Evolutionary conservation across 2,329 filamentous ascomycete species (phyloP).

Genomic region (Cladosporium sp.): DNA sequence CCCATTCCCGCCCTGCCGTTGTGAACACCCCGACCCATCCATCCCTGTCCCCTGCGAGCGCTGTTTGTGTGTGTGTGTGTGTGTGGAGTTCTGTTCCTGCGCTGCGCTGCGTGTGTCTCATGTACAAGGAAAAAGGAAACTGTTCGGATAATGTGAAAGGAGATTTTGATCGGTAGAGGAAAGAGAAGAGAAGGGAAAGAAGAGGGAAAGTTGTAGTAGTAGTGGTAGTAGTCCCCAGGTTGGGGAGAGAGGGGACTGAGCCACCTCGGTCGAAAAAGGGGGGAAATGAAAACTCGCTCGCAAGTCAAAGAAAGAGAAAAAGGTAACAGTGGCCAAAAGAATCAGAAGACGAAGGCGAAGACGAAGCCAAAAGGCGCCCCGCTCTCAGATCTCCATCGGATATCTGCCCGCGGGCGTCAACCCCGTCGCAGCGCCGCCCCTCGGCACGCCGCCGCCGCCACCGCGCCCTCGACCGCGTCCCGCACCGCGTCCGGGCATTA

Average conservation of each 20-base stretch:
- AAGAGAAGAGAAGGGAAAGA: background rate
- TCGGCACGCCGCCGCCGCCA: constrained; percentile 26
- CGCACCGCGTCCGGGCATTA: constrained; percentile 24
- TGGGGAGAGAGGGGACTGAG: background rate
- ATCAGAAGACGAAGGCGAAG: background rate
- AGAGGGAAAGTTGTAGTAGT: too few relatives aligned
- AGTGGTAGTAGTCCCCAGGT: too few relatives aligned
- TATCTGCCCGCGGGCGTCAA: constrained; percentile 28
- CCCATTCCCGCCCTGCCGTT: too few relatives aligned
- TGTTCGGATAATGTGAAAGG: background rate
- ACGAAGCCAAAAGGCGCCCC: background rate
- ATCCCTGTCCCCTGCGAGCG: too few relatives aligned
- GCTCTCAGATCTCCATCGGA: constrained; percentile 21
- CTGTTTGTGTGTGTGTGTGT: too few relatives aligned
- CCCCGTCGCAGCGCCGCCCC: constrained; percentile 23
- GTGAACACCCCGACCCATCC: too few relatives aligned
- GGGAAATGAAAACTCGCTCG: constrained; percentile 4
- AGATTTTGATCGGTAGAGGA: background rate
- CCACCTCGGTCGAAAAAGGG: background rate
- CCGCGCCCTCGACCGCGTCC: constrained; percentile 18
- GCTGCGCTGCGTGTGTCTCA: background rate
- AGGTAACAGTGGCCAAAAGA: background rate
- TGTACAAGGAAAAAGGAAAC: background rate
- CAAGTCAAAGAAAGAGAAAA: background rate
- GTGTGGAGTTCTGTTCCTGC: too few relatives aligned